Base-by-base conservation (phyloP, 352 stramenopile genomes). In the Labyrinthula sp. region DNA sequence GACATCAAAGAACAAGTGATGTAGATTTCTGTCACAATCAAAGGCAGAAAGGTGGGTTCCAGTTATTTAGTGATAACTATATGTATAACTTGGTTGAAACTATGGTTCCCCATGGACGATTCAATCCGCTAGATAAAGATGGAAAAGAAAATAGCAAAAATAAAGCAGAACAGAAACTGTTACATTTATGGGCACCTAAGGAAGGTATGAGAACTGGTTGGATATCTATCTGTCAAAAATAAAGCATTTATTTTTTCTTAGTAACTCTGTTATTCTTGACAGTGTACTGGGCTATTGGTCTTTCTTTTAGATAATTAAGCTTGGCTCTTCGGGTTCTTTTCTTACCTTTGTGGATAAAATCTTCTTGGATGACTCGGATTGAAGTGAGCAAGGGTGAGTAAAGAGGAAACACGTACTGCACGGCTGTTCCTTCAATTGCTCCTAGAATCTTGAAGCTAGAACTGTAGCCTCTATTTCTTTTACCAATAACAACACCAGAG, bases 281-380 rank as follows among this genome's bases (percentile, higher is more conserved):
- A 17, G 54, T 57, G 27, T 34, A 61, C 6, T 20, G 2, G 5
- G 45, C 18, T 6, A 58, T 38, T 10, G 55, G 15, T 7, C 37
- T 18, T 40, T 83, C 70, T 33, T 68, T 64, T 58, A 85, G 59
- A 61, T 88, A 88, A 60, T 81, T 83, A 36, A 88, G 66, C 48
- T 77, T 86, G 56, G 70, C 68, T 45, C 76, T 69, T 39, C 75
- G 71, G 52, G 85, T 73, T 23, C 73, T 68, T 67, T 86, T 86
- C 67, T 81, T 77, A 58, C 75, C 75, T 61, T 80, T 81, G 59
- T 80, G 71, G 60, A 88, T 80, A 59, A 81, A 86, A 38, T 72
- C 75, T 50, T 80, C 58, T 61, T 83, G 60, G 49, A 85, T 38
- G 45, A 86, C 60, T 61, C 79, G 82, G 54, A 88, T 65, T 45